Evolutionary conservation across 2,329 filamentous ascomycete genomes (phyloP), one percentile per base, ranked within the genome.

Genomic region (Phoma sp.): DNA sequence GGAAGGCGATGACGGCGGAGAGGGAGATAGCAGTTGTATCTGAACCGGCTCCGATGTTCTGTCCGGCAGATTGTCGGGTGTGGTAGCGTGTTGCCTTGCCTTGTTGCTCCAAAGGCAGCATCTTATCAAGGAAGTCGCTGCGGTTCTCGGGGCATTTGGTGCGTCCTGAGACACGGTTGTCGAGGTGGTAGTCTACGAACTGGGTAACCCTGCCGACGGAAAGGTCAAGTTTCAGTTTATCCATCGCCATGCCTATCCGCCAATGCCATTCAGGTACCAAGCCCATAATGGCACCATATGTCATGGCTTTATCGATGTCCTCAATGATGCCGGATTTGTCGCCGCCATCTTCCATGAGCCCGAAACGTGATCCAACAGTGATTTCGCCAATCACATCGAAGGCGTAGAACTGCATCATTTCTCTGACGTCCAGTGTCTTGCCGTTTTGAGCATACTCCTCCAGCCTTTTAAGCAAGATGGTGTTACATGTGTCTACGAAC

Each of bases 351-450:
- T 62, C 60, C 52, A 60, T 62, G 4, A 60, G 43, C 4, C 60
- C 60, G 25, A 62, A 60, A 10, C 51, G 33, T 14, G 57, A 32
- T 68, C 70, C 68, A 33, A 77, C 78, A 0, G 79, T 82, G 15
- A 84, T 80, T 30, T 79, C 74, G 0, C 80, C 81, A 25, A 85
- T 82, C 1, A 83, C 80, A 42, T 83, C 79, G 34, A 81, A 81
- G 0, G 78, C 79, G 48, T 78, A 82, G 56, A 72, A 81, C 55
- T 81, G 79, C 23, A 81, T 66, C 75, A 76, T 80, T 40, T 76
- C 69, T 4, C 63, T 61, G 33, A 81, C 57, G 54, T 84, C 73
- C 3, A 83, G 58, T 0, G 55, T 47, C 3, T 68, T 40, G 1
- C 34, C 23, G 36, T 65, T 43, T 14, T 57, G 58, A 18, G 65